Percentiles rank a stretch among this genome's conserved stretches.
phyloP scores from a whole-genome alignment of 768 basidiomycete species.

The Mrakia hoshinonis region DNA sequence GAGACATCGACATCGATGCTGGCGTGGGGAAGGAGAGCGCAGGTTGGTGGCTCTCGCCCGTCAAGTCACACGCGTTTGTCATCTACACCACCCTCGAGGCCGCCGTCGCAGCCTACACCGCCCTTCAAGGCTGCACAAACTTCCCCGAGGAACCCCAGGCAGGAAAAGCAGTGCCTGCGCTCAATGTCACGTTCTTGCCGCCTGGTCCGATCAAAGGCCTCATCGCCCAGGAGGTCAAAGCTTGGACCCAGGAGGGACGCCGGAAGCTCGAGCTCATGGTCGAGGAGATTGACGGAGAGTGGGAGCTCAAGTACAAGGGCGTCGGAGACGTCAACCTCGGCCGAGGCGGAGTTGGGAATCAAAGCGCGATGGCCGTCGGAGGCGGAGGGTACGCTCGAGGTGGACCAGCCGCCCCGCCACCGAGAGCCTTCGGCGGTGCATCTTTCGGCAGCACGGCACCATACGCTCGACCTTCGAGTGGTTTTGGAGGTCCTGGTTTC shows the following conservation, averaged over 20 bases:
- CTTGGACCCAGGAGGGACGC: constrained; percentile 39
- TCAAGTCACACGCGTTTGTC: constrained; percentile 24
- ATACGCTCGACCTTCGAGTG: too few relatives aligned
- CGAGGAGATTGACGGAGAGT: constrained; percentile 25
- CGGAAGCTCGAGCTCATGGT: constrained; percentile 37
- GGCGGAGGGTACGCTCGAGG: background rate
- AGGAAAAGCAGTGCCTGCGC: background rate
- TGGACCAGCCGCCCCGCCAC: too few relatives aligned
- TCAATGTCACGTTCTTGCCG: constrained; percentile 38
- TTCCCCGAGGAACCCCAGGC: constrained; percentile 14
- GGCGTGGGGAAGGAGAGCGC: constrained; percentile 16
- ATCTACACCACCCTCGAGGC: background rate
- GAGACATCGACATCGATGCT: constrained; percentile 24
- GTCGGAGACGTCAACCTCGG: constrained; percentile 17
- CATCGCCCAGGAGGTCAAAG: constrained; percentile 37
- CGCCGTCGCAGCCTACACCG: constrained; percentile 16
- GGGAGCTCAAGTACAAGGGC: constrained; percentile 27
- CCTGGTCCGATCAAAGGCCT: constrained; percentile 33
- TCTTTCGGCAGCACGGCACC: too few relatives aligned
- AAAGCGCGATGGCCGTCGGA: background rate
- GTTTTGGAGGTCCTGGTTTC: too few relatives aligned
- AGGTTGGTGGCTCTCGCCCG: constrained; percentile 24
- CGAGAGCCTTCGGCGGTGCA: too few relatives aligned
- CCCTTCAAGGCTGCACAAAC: constrained; percentile 5
- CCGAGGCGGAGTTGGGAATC: background rate